phyloP scores from a whole-genome alignment of 805 yeast genomes.

The Metschnikowia peoriensis region DNA sequence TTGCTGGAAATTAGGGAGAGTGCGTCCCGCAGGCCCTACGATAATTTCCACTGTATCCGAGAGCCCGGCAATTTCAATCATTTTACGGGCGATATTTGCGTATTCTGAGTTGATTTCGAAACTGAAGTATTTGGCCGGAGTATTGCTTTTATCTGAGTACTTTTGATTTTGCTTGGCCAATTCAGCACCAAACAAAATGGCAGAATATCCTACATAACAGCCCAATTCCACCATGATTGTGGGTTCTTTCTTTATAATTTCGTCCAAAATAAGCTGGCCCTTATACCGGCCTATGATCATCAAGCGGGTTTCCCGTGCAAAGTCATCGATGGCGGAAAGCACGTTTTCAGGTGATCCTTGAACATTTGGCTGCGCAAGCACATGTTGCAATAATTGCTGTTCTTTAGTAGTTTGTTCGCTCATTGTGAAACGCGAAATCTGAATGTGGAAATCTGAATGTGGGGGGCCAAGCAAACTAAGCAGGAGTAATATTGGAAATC shows the following conservation, averaged over 20 bases:
- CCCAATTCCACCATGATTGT: slow-evolving; percentile 33
- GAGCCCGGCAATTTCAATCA: slow-evolving; percentile 36
- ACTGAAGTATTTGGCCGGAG: slow-evolving; percentile 30
- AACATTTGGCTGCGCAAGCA: slow-evolving; percentile 20
- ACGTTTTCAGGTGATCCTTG: slow-evolving; percentile 33
- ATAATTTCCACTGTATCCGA: slow-evolving; percentile 27
- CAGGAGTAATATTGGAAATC: no score
- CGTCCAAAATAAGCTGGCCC: slow-evolving; percentile 26
- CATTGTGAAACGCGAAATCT: not conserved
- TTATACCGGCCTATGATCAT: slow-evolving; percentile 35
- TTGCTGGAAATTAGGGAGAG: slow-evolving; percentile 26
- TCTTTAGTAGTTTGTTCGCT: slow-evolving; percentile 20
- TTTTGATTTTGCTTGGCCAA: slow-evolving; percentile 19
- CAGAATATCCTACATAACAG: slow-evolving; percentile 37
- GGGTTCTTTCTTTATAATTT: slow-evolving; percentile 24
- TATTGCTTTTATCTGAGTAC: slow-evolving; percentile 4
- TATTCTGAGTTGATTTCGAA: slow-evolving; percentile 31
- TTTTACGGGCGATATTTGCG: slow-evolving; percentile 28
- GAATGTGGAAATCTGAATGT: not conserved
- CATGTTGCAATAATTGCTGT: slow-evolving; percentile 23
- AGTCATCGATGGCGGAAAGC: slow-evolving; percentile 30
- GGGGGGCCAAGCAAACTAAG: no score
- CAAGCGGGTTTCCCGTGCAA: slow-evolving; percentile 16
- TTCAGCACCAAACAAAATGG: slow-evolving; percentile 32
- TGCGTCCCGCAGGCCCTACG: slow-evolving; percentile 32